Conservation (phyloP, 176 grass and related monocot species). For the Triticum urartu region DNA sequence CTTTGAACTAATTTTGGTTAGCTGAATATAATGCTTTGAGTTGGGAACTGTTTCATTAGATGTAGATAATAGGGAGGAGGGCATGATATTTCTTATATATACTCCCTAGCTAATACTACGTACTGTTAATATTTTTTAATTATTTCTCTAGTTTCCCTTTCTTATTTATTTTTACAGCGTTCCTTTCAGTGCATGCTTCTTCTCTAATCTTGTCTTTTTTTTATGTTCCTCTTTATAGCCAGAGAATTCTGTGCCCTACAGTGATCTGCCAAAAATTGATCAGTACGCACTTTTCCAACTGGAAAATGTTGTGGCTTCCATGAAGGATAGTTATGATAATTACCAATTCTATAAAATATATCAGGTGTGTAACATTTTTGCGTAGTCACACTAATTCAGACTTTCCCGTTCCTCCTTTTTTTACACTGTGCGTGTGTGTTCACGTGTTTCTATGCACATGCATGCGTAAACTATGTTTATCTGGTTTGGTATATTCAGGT, state of each 20-base stretch:
- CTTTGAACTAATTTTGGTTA: not conserved
- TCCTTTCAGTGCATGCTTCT: constrained; percentile 14
- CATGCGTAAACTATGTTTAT: not conserved
- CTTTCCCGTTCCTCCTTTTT: not conserved
- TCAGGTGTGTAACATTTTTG: constrained; percentile 59
- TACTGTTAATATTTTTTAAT: constrained; percentile 2
- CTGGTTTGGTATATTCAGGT: not conserved
- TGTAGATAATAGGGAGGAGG: constrained; percentile 3
- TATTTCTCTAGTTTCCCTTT: constrained; percentile 4
- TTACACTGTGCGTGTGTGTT: not conserved
- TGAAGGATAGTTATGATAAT: constrained; percentile 84
- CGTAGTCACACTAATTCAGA: not conserved
- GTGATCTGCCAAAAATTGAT: constrained; percentile 88
- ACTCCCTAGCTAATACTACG: not conserved
- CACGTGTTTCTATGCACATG: not conserved
- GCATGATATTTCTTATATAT: constrained; percentile 2
- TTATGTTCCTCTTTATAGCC: constrained; percentile 39
- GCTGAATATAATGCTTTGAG: constrained; percentile 13
- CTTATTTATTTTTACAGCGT: not conserved
- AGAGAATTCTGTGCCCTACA: constrained; percentile 57
- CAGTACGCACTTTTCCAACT: constrained; percentile 92
- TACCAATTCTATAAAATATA: constrained; percentile 98
- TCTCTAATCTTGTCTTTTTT: constrained; percentile 27
- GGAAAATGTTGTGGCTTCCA: constrained; percentile 74
- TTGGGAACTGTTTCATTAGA: not conserved